Base-by-base conservation (phyloP, 495 filamentous ascomycete genomes). In the Hypomontagnella submonticulosa region DNA sequence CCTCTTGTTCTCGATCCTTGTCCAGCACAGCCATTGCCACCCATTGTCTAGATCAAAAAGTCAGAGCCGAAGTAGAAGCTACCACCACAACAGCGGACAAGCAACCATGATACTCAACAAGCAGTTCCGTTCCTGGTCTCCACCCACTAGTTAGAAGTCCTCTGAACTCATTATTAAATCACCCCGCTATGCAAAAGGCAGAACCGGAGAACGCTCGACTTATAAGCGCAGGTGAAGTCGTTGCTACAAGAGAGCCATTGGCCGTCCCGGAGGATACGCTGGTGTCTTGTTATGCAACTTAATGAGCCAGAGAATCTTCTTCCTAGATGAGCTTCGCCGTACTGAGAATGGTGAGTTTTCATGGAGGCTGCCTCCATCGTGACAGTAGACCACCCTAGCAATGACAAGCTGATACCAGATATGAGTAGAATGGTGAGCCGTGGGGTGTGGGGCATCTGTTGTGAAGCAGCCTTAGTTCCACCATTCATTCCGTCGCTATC, bases 401-500 rank as follows among this genome's bases (percentile, higher is more conserved):
- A 52, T 20, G 46, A 49, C 20, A 27, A 63, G 12, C 19, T 15
- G 12, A 18, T 37, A 10, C 16, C 43, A 30, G 36, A 37, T 32
- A 23, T 9, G 16, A 19, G 42, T 15, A 57, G 37, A 23, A 37
- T 15, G 36, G 15, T n/a, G 4, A 19, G 46, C 6, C 5, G 16
- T 10, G 16, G n/a, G 7, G 12, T 27, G 34, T 27, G 23, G 23
- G 23, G 23, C 23, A 27, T 27, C 3, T 27, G 23, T 27, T 27
- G 23, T 27, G 6, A 63, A 8, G 46, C 44, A 16, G 19, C 3
- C n/a, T n/a, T n/a, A 23, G 13, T n/a, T n/a, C 16, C 16, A 27
- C 15, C 36, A 36, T 44, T 34, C 3, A n/a, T 10, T 7, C 7
- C 38, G 23, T 11, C 30, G 32, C 67, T 67, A 94, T 75, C 95